These are phyloP conservation scores for Hygrophoropsis aurantiaca DNA, from an alignment of 768 basidiomycete genomes.

Conservation along the genomic window DNA sequence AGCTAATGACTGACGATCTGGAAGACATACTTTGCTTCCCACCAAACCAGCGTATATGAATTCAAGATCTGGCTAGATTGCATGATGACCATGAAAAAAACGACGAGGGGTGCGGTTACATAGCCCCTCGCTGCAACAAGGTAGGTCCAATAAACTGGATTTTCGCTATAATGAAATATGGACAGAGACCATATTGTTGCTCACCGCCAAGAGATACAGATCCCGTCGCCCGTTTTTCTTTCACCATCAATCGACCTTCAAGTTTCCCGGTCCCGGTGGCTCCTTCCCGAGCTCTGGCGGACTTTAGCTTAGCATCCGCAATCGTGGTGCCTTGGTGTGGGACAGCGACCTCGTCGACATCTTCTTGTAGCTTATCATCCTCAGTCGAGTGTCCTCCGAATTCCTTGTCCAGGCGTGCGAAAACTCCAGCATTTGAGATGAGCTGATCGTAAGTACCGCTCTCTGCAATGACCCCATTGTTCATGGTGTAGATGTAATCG, in stretches of 20 bases:
- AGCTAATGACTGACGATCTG: not conserved
- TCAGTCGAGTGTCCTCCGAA: constrained; percentile 52
- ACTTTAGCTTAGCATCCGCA: constrained; percentile 38
- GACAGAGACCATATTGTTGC: too few relatives aligned
- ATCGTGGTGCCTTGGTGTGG: constrained; percentile 16
- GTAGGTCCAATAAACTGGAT: constrained; percentile 62
- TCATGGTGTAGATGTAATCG: constrained; percentile 50
- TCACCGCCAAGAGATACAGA: constrained; percentile 52
- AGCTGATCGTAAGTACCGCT: constrained; percentile 55
- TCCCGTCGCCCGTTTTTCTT: constrained; percentile 66
- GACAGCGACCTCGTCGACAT: constrained; percentile 17
- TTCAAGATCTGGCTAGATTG: constrained; percentile 62
- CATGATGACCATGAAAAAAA: constrained; percentile 54
- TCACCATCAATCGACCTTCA: constrained; percentile 65
- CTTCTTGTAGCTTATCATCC: constrained; percentile 31
- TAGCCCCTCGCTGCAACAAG: constrained; percentile 53
- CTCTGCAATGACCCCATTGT: constrained; percentile 44
- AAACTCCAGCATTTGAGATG: constrained; percentile 47
- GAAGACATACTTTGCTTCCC: constrained; percentile 56
- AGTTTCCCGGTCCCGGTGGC: constrained; percentile 60
- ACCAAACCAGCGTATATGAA: constrained; percentile 70
- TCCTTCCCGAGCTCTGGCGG: constrained; percentile 28
- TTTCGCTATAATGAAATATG: too few relatives aligned
- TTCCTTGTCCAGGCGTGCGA: constrained; percentile 57
- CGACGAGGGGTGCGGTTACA: constrained; percentile 49